Percentiles rank a stretch among this genome's conserved stretches.
Conservation (phyloP, 495 filamentous ascomycete genomes). For the Penicillium cosmopolitanum region DNA sequence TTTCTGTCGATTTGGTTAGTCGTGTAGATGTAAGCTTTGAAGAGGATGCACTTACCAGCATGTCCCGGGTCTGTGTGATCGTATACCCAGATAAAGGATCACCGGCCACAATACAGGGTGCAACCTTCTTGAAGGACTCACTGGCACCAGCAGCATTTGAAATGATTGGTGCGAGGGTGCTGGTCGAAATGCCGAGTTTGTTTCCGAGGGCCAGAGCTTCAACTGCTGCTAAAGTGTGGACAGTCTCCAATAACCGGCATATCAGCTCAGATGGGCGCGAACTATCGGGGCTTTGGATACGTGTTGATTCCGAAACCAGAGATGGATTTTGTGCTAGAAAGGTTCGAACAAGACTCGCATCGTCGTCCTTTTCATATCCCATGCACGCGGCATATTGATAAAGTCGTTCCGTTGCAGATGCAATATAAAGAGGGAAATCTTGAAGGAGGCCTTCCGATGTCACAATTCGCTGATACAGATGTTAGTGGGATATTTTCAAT, state of each 20-base stretch:
- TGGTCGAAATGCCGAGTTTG: slow-evolving; percentile 13
- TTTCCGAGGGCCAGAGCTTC: slow-evolving; percentile 16
- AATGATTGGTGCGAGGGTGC: slow-evolving; percentile 11
- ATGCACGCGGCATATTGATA: slow-evolving; percentile 13
- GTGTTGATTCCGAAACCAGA: slow-evolving; percentile 11
- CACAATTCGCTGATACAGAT: slow-evolving; percentile 13
- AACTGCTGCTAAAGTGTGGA: slow-evolving; percentile 12
- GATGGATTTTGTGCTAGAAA: slow-evolving; percentile 9
- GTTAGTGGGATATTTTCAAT: not conserved
- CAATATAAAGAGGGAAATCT: slow-evolving; percentile 16
- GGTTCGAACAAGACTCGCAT: slow-evolving; percentile 15
- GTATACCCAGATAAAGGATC: not conserved
- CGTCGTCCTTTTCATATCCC: slow-evolving; percentile 15
- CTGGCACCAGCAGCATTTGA: slow-evolving; percentile 15
- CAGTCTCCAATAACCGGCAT: slow-evolving; percentile 10
- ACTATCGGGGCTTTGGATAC: not conserved
- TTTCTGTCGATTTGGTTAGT: slow-evolving; percentile 10
- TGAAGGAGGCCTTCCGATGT: slow-evolving; percentile 15
- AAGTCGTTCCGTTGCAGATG: slow-evolving; percentile 14
- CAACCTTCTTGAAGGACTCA: slow-evolving; percentile 4
- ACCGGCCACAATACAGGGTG: not conserved
- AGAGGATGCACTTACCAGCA: slow-evolving; percentile 1
- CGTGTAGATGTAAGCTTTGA: not conserved
- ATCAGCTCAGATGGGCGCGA: not conserved
- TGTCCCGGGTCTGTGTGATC: slow-evolving; percentile 3